A percentile compares a stretch with the other conserved stretches of the same genome.
Conservation (phyloP, 345 rosid genomes). For the Balakata baccata region DNA sequence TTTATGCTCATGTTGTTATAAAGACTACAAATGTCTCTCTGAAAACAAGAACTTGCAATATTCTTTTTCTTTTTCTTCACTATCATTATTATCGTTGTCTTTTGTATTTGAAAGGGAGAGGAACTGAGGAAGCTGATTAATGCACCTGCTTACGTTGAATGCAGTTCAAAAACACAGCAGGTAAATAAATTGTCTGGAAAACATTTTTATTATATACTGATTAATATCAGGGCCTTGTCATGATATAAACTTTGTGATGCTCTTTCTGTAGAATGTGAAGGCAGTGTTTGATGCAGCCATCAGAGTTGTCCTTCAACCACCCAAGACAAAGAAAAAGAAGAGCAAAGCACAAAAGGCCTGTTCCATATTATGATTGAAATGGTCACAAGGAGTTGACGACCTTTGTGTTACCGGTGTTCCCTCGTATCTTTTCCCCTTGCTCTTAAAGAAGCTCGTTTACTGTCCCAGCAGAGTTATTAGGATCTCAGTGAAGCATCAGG, state of each 20-base stretch:
- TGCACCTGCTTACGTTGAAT: conserved; percentile 82
- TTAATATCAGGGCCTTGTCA: background rate
- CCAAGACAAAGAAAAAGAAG: conserved; percentile 82
- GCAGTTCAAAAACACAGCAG: conserved; percentile 97
- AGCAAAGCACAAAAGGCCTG: conserved; percentile 70
- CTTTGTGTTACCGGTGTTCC: conserved; percentile 6
- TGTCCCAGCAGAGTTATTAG: conserved; percentile 22
- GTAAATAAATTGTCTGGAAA: conserved; percentile 27
- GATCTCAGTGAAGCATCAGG: conserved; percentile 31
- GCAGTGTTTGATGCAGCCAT: conserved; percentile 81
- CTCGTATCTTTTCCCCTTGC: conserved; percentile 21
- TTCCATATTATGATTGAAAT: conserved; percentile 56
- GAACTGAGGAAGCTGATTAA: conserved; percentile 82
- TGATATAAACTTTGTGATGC: background rate
- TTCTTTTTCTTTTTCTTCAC: background rate
- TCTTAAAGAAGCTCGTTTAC: conserved; percentile 30
- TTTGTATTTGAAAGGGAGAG: conserved; percentile 60
- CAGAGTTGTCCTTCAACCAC: conserved; percentile 84
- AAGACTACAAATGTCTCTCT: background rate
- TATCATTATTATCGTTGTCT: background rate
- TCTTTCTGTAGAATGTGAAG: conserved; percentile 66
- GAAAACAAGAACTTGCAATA: background rate
- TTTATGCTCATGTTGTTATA: background rate
- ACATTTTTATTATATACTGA: background rate
- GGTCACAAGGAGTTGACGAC: conserved; percentile 23